phyloP scores from a whole-genome alignment of 2,329 filamentous ascomycete genomes.

The Diaporthe ampelina region DNA sequence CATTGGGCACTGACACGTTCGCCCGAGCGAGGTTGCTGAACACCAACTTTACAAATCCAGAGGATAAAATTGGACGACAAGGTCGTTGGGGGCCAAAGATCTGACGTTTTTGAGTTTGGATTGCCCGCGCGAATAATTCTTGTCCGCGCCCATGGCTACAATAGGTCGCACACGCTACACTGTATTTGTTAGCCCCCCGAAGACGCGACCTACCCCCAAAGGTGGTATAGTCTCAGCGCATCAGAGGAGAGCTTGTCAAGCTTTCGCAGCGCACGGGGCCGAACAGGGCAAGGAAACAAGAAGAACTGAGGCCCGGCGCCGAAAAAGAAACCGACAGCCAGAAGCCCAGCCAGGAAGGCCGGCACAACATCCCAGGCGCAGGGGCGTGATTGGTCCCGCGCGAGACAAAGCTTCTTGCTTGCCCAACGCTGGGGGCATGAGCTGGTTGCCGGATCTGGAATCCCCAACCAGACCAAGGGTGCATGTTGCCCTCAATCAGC shows the following conservation, averaged over 20 bases:
- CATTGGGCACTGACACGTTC: constrained; percentile 4
- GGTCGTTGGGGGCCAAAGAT: constrained; percentile 11
- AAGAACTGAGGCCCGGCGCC: neutral
- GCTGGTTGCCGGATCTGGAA: constrained; percentile 17
- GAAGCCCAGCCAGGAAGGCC: too few species aligned
- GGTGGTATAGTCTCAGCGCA: neutral
- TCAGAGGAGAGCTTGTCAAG: constrained; percentile 3
- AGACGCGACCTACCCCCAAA: neutral
- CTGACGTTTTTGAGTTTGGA: constrained; percentile 16
- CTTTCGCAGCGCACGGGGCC: constrained; percentile 11
- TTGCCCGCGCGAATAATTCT: constrained; percentile 3
- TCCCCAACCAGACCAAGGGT: neutral
- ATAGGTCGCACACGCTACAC: neutral
- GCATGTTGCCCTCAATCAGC: constrained; percentile 22
- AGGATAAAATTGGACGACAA: neutral
- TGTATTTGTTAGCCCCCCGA: neutral
- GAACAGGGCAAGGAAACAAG: neutral
- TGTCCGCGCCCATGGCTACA: neutral
- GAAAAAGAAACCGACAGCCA: too few species aligned
- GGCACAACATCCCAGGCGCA: neutral
- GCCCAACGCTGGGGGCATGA: constrained; percentile 1
- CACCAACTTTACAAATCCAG: neutral
- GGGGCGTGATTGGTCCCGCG: constrained; percentile 8
- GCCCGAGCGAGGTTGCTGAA: neutral
- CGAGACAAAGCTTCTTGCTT: constrained; percentile 14